Evolutionary conservation across 192 early-diverging fungal species (phyloP), one percentile per base, ranked within the genome.

Genomic region (Backusella circina): DNA sequence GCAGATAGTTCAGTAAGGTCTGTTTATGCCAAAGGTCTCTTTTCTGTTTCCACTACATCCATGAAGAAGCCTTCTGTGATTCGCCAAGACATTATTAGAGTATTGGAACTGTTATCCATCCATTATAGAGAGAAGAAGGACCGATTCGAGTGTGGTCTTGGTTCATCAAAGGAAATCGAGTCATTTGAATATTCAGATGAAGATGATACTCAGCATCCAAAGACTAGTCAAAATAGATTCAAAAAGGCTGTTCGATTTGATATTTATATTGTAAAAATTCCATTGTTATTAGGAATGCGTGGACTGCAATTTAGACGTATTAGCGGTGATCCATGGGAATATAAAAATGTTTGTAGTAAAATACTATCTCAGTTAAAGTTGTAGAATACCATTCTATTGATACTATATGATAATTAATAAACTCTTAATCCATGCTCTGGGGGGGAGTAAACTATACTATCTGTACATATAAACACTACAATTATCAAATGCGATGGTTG

Each of bases 331-430:
- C 83, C 87, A 51, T 87, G 88, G 80, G 88, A 91, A 51, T 95
- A 95, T 86, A 95, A 95, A 84, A 87, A 93, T 37, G 79, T 94
- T 32, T 95, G 94, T 77, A 91, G 91, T 41, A 88, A 90, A 65
- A 86, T 95, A 50, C 82, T 95, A 71, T 84, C 79, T 67, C 80
- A 84, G 54, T 81, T 94, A 28, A 89, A 85, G 80, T 79, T 95
- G n/a, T 51, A 51, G 15, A 44, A 23, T n/a, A 51, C 10, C 39
- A 13, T 35, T 35, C 33, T 35, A 35, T 35, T 35, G 33, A 35
- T 5, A 35, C 33, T 35, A 35, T 35, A 35, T n/a, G n/a, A n/a
- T n/a, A n/a, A n/a, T n/a, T n/a, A n/a, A n/a, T n/a, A n/a, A n/a
- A n/a, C n/a, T n/a, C n/a, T n/a, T n/a, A n/a, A n/a, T n/a, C n/a